Evolutionary conservation across 257 asterid species (phyloP).

Genomic region (Apocynum venetum): DNA sequence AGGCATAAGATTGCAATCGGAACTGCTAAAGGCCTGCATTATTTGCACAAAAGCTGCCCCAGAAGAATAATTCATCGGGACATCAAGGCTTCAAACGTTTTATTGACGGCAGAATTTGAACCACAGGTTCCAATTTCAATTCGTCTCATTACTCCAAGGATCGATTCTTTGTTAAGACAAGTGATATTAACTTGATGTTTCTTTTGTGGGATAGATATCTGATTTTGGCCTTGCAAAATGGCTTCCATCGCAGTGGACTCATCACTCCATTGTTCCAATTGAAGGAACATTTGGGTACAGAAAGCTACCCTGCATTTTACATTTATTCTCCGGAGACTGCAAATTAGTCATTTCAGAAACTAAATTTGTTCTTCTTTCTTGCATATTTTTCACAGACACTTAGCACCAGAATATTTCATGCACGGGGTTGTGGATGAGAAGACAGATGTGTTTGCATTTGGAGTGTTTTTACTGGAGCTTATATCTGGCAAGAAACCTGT

Average conservation of each 20-base stretch:
- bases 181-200: neutral
- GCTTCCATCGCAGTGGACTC: conserved; percentile 99
- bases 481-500: conserved; percentile 86
- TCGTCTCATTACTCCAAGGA: neutral
- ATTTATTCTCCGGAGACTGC: neutral
- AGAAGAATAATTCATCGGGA: conserved; percentile 93
- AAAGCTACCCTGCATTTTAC: neutral
- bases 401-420: conserved; percentile 96
- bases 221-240: conserved; percentile 97
- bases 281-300: conserved; percentile 96
- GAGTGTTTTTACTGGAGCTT: conserved; percentile 80
- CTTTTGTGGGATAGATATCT: conserved; percentile 53
- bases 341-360: neutral
- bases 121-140: conserved; percentile 51
- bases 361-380: conserved; percentile 5
- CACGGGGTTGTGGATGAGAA: conserved; percentile 97
- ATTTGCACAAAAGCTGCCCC: conserved; percentile 83
- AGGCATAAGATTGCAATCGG: conserved; percentile 87
- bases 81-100: conserved; percentile 74
- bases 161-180: neutral
- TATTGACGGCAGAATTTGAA: conserved; percentile 66
- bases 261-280: conserved; percentile 87
- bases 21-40: conserved; percentile 77
- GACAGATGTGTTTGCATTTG: conserved; percentile 96
- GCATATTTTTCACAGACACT: conserved; percentile 44